Conservation (phyloP, 352 stramenopile species). For the Globisporangium alternatum region DNA sequence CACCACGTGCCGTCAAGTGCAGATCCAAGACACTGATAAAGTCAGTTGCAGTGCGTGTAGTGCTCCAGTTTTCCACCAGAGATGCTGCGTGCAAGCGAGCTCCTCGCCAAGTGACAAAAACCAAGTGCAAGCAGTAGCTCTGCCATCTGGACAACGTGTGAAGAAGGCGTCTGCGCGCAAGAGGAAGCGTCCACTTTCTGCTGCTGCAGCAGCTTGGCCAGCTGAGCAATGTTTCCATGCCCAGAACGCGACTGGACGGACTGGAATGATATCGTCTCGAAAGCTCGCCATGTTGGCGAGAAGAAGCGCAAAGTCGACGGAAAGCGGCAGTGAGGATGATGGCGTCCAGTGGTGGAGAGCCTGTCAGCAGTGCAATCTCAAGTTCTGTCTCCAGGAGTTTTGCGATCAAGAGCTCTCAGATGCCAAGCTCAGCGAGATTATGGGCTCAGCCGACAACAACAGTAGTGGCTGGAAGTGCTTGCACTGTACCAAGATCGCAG, state of each 20-base stretch:
- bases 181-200: slow-evolving; percentile 2
- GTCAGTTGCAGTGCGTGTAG: slow-evolving; percentile 34
- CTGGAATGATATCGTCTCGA: slow-evolving; percentile 1
- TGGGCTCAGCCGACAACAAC: slow-evolving; percentile 2
- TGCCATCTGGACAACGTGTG: background rate
- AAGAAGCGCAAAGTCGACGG: background rate
- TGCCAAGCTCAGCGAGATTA: slow-evolving; percentile 20
- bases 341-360: slow-evolving; percentile 25
- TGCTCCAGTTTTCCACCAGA: slow-evolving; percentile 23
- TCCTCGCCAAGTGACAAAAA: slow-evolving; percentile 12
- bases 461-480: slow-evolving; percentile 4
- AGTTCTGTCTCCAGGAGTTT: slow-evolving; percentile 46
- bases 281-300: slow-evolving; percentile 4
- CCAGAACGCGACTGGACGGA: background rate
- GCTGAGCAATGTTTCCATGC: background rate
- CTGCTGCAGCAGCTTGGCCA: background rate
- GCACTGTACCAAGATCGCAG: background rate
- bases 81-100: slow-evolving; percentile 24
- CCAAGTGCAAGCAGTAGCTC: slow-evolving; percentile 2
- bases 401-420: slow-evolving; percentile 29
- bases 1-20: slow-evolving; percentile 49
- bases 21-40: slow-evolving; percentile 34
- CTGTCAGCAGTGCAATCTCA: slow-evolving; percentile 28
- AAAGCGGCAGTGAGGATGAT: slow-evolving; percentile 1
- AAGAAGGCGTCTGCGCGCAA: slow-evolving; percentile 7